Evolutionary conservation across 1,284 basidiomycete genomes (phyloP).

Genomic region (Pterula multifida): DNA sequence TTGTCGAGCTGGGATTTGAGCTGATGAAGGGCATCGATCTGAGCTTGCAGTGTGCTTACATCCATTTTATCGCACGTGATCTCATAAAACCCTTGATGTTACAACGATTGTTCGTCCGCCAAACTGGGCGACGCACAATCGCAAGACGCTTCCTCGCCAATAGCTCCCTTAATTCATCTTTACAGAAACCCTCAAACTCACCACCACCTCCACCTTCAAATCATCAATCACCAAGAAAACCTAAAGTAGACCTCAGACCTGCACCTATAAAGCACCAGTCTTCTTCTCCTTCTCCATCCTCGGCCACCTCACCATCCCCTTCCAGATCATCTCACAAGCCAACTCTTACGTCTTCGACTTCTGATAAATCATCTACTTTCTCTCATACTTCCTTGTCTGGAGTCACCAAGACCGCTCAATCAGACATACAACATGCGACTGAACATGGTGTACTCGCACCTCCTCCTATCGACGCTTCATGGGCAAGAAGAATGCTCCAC

Average conservation of each 20-base stretch:
- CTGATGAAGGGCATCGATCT: conserved; percentile 33
- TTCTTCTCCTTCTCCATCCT: conserved; percentile 13
- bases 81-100: not conserved
- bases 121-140: not conserved
- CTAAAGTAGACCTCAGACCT: conserved; percentile 51
- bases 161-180: conserved; percentile 6
- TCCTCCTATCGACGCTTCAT: conserved; percentile 46
- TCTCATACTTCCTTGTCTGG: conserved; percentile 11
- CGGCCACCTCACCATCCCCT: conserved; percentile 9
- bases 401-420: conserved; percentile 36
- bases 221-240: conserved; percentile 25
- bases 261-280: conserved; percentile 44
- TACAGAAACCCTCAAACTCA: conserved; percentile 9
- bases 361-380: not conserved
- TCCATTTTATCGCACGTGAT: not conserved
- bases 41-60: conserved; percentile 20
- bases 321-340: conserved; percentile 13
- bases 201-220: conserved; percentile 9
- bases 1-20: conserved; percentile 29
- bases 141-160: not conserved
- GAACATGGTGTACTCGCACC: conserved; percentile 56
- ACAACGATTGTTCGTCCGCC: not conserved
- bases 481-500: conserved; percentile 44
- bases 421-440: conserved; percentile 53
- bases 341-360: conserved; percentile 11